Evolutionary conservation across 805 yeast genomes (phyloP).

Genomic region (Ogataea nonfermentans): DNA sequence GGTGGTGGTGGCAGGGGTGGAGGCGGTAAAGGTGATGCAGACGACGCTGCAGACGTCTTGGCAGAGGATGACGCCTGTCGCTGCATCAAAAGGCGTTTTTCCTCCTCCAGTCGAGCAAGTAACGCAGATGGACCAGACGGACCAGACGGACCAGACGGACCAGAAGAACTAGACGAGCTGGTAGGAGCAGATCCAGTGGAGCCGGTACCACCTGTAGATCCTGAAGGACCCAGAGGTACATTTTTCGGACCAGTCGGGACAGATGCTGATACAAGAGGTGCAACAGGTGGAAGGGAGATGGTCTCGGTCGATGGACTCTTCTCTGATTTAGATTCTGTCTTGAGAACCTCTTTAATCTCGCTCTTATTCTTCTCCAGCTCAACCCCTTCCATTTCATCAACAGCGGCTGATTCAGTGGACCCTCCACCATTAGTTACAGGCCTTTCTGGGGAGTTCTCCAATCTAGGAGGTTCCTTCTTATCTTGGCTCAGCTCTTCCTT

Average conservation of each 20-base stretch:
- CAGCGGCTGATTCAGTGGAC: background rate
- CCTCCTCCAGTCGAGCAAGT: conserved; percentile 18
- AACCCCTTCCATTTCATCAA: background rate
- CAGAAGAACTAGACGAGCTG: conserved; percentile 1
- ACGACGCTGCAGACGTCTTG: background rate
- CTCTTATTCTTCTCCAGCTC: background rate
- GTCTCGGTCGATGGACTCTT: background rate
- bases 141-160: background rate
- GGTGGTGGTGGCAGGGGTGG: conserved; percentile 20
- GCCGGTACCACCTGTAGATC: too few species aligned
- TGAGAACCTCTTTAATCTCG: background rate
- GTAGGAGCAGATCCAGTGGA: too few species aligned
- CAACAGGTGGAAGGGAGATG: too few species aligned
- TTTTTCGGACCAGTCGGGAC: too few species aligned
- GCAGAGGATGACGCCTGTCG: conserved; percentile 8
- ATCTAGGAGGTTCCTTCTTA: background rate
- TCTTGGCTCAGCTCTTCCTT: background rate
- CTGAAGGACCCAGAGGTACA: too few species aligned
- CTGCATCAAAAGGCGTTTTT: conserved; percentile 14
- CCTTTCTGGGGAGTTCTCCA: too few species aligned
- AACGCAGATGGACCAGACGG: conserved; percentile 6
- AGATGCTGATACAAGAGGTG: too few species aligned
- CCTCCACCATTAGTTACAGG: background rate
- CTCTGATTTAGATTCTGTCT: background rate
- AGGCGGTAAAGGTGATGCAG: conserved; percentile 14